Percentiles rank a stretch among this genome's conserved stretches.
Evolutionary conservation across 2,329 filamentous ascomycete genomes (phyloP).

Genomic region (Xylaria arbuscula): DNA sequence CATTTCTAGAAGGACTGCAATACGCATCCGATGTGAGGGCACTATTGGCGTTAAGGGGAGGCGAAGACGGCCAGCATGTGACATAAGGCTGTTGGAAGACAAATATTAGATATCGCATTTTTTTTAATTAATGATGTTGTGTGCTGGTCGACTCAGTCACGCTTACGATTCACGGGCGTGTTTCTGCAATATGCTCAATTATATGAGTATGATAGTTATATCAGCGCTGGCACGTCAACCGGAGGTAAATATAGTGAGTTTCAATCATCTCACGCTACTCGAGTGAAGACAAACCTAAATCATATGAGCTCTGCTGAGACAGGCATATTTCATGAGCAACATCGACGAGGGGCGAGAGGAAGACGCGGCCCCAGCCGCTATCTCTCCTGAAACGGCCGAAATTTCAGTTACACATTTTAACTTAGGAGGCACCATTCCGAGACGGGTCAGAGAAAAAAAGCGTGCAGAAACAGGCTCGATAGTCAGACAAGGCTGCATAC

Average conservation of each 20-base stretch:
- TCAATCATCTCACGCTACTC: neutral
- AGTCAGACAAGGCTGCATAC: no score
- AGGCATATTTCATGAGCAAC: neutral
- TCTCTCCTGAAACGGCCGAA: neutral
- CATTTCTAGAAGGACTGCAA: conserved; percentile 91
- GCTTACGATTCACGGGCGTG: conserved; percentile 17
- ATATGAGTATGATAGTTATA: conserved; percentile 17
- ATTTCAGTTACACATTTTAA: neutral
- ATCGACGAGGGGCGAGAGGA: neutral
- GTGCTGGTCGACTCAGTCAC: conserved; percentile 15
- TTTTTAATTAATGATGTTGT: conserved; percentile 30
- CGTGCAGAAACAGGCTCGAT: neutral
- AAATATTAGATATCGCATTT: conserved; percentile 36
- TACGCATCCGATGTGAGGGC: conserved; percentile 97
- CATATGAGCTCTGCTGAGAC: neutral
- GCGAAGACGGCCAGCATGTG: conserved; percentile 74
- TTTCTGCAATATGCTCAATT: neutral
- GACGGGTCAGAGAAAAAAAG: neutral
- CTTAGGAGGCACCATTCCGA: neutral
- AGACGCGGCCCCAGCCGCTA: neutral
- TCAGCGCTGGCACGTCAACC: neutral
- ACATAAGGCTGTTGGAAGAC: conserved; percentile 31
- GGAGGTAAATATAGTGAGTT: neutral
- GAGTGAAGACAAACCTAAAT: neutral
- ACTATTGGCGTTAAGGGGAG: conserved; percentile 86